Evolutionary conservation across 352 stramenopile genomes (phyloP).

Genomic region (Pythium diclinum): DNA sequence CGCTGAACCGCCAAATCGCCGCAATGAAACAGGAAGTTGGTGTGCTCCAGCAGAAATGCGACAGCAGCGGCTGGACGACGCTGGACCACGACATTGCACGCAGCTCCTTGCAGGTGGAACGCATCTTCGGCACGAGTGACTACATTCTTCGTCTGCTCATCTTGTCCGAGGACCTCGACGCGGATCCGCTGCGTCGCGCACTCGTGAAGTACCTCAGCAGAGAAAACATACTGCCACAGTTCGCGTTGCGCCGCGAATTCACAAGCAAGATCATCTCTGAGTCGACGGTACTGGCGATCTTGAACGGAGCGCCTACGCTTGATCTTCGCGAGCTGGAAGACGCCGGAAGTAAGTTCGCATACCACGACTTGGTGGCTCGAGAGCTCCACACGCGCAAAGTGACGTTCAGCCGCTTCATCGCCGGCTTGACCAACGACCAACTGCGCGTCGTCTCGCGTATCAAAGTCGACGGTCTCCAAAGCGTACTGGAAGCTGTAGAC

Average conservation of each 20-base stretch:
- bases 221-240: constrained; percentile 46
- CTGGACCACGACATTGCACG: constrained; percentile 58
- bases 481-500: neutral
- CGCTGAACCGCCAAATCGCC: constrained; percentile 38
- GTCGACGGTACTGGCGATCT: constrained; percentile 57
- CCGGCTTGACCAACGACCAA: constrained; percentile 54
- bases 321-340: constrained; percentile 52
- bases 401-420: constrained; percentile 48
- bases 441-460: constrained; percentile 39
- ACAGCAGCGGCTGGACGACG: constrained; percentile 46
- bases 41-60: constrained; percentile 47
- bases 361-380: constrained; percentile 53
- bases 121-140: constrained; percentile 70
- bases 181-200: constrained; percentile 47
- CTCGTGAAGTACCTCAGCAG: constrained; percentile 58
- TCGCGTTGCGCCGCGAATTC: constrained; percentile 62
- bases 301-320: constrained; percentile 48
- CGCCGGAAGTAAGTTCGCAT: constrained; percentile 43
- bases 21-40: constrained; percentile 42
- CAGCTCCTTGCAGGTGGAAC: constrained; percentile 52
- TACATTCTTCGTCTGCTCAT: constrained; percentile 70
- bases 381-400: constrained; percentile 67
- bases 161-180: constrained; percentile 68
- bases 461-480: constrained; percentile 9
- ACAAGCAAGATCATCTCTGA: constrained; percentile 71